These are phyloP conservation scores for Penicillium sclerotigenum DNA, from an alignment of 2,329 filamentous ascomycete genomes.

Conservation along the genomic window DNA sequence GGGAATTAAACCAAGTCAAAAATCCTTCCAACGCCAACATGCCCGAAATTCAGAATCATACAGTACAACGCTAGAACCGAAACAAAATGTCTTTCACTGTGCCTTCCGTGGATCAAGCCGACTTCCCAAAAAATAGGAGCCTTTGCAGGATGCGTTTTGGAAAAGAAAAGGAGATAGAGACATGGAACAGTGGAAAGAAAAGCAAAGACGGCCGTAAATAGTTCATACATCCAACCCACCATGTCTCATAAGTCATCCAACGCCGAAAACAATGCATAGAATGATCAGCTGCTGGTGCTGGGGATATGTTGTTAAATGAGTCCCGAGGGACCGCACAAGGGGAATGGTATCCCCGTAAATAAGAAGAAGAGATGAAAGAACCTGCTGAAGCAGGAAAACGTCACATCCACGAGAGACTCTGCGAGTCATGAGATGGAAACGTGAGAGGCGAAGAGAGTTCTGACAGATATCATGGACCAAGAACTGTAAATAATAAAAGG, in stretches of 20 bases:
- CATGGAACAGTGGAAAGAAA: conserved; percentile 18
- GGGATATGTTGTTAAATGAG: conserved; percentile 9
- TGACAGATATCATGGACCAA: not conserved
- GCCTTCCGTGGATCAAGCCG: conserved; percentile 12
- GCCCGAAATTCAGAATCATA: conserved; percentile 12
- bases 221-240: conserved; percentile 34
- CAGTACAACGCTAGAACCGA: conserved; percentile 23
- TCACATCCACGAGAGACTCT: not conserved
- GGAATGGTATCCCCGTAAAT: not conserved
- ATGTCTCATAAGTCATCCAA: conserved; percentile 31
- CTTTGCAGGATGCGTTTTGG: conserved; percentile 13
- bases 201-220: conserved; percentile 26
- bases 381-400: not conserved
- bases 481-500: not conserved
- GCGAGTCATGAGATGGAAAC: not conserved
- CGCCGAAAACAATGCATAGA: conserved; percentile 32
- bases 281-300: conserved; percentile 14
- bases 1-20: conserved; percentile 21
- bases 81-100: conserved; percentile 18
- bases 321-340: not conserved
- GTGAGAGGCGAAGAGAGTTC: not conserved
- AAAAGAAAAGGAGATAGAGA: conserved; percentile 9
- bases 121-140: not conserved
- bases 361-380: not conserved
- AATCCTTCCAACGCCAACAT: conserved; percentile 19